These are phyloP conservation scores for Neurospora sp. DNA, from an alignment of 495 filamentous ascomycete genomes.

Conservation along the genomic window DNA sequence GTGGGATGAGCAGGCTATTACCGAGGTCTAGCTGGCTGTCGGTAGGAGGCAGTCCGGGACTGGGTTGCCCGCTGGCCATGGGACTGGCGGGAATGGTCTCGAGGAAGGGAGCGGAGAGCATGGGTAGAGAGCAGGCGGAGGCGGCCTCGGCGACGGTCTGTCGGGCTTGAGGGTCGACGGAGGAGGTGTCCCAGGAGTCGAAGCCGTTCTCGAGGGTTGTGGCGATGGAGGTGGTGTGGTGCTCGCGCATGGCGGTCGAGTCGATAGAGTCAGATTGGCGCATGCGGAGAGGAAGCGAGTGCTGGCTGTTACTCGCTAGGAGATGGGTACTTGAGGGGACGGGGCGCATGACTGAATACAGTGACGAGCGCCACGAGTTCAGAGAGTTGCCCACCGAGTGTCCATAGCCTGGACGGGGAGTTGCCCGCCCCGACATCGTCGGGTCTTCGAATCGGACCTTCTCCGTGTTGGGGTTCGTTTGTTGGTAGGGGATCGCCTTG, in stretches of 20 bases:
- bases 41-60: conserved; percentile 21
- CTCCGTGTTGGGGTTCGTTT: conserved; percentile 23
- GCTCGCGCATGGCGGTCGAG: conserved; percentile 23
- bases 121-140: conserved; percentile 19
- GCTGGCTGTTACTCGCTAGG: conserved; percentile 19
- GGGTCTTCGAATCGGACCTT: conserved; percentile 11
- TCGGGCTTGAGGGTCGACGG: conserved; percentile 47
- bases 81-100: conserved; percentile 54
- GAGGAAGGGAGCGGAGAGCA: conserved; percentile 30
- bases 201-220: conserved; percentile 43
- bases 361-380: conserved; percentile 42
- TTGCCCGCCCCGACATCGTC: conserved; percentile 15
- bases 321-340: conserved; percentile 41
- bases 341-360: conserved; percentile 42
- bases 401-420: conserved; percentile 30
- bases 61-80: conserved; percentile 38
- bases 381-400: conserved; percentile 38
- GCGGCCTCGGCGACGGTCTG: conserved; percentile 40
- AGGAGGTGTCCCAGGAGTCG: conserved; percentile 59
- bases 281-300: conserved; percentile 13
- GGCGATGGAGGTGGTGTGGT: conserved; percentile 4
- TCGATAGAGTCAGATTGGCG: conserved; percentile 29
- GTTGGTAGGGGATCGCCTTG: conserved; percentile 38
- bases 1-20: conserved; percentile 8
- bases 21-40: neutral